Evolutionary conservation across 2,329 filamentous ascomycete species (phyloP), one percentile per base, ranked within the genome.

Genomic region (Elsinoe ampelina): DNA sequence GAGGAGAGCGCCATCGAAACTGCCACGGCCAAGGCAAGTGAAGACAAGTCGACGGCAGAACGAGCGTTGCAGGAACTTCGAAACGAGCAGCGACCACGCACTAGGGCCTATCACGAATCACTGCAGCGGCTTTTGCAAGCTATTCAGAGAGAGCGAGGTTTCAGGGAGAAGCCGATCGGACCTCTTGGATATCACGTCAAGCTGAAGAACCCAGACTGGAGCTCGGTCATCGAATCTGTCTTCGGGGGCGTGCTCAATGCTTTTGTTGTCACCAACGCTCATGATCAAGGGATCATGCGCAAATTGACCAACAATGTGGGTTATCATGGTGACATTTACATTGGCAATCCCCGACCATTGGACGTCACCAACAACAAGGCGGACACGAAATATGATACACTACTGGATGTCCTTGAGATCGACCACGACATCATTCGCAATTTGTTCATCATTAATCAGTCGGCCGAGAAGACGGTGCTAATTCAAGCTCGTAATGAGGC

Each of bases 401-500:
- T 92, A 60, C 73, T 96, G 45, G 81, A 88, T 52, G 82, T 88
- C 1, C 76, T 98, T 54, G 85, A 89, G 70, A 87, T 97, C 60
- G 87, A 93, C 59, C 83, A 92, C 62, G 80, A 87, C 17, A 72
- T 87, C 42, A 85, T 96, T 17, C 84, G 84, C 51, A 86, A 89
- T 59, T 85, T 90, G 58, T 75, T 97, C 47, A 85, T 98, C 65
- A 93, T 97, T 67, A 85, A 84, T 60, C 80, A 89, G 63, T 73
- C 75, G 5, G 89, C 96, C 54, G 93, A 98, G 60, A 91, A 96
- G 68, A 82, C 85, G 6, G 81, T 95, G 5, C 76, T 98, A 0
- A 82, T 96, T 55, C 76, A 83, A 57, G 76, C 85, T 30, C 77
- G 87, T 26, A 70, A 77, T 1, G 80, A 88, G 57, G 93, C 85